Evolutionary conservation across 1,284 basidiomycete species (phyloP), one percentile per base, ranked within the genome.

Genomic region (Xerocomus nothofagi): DNA sequence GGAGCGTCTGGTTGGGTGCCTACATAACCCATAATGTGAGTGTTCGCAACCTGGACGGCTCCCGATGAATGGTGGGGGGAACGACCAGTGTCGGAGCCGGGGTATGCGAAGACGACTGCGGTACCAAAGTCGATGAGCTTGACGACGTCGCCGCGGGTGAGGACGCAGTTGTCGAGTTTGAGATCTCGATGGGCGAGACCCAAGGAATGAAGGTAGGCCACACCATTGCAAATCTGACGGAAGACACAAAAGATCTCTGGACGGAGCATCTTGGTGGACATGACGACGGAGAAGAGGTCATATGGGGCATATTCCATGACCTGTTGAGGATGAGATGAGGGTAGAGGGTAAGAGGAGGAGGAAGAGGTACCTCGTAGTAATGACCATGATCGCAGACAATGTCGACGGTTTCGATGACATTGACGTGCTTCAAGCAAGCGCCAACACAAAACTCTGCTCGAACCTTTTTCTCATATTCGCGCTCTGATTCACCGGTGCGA

Each of bases 111-210:
- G 49, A 99, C 96, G 51, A 95, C 96, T 14, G 97, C 97, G 1
- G 97, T 99, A 42, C 97, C 97, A 73, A 99, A 99, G 72, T 99
- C 97, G 73, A 99, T 99, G 57, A 99, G 82, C 73, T 99, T 99
- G 76, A 99, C 91, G 58, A 97, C 84, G 67, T 98, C 95, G 65
- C 87, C 80, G 3, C 78, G 77, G 24, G 92, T 98, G 92, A 99
- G 97, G 72, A 99, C 97, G 69, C 97, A 99, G 71, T 99, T 99
- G 76, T 99, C 97, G 57, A 99, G 87, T 73, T 99, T 99, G 70
- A 99, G 82, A 71, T 99, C 97, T 33, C 97, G 90, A 67, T 99
- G 97, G 2, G 97, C 97, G 29, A 99, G 86, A 33, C 97, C 97
- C 76, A 99, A 89, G 54, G 88, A 88, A 72, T 99, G 97, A 48